These are phyloP conservation scores for Penicillium sp. DNA, from an alignment of 2,329 filamentous ascomycete species.

Conservation along the genomic window DNA sequence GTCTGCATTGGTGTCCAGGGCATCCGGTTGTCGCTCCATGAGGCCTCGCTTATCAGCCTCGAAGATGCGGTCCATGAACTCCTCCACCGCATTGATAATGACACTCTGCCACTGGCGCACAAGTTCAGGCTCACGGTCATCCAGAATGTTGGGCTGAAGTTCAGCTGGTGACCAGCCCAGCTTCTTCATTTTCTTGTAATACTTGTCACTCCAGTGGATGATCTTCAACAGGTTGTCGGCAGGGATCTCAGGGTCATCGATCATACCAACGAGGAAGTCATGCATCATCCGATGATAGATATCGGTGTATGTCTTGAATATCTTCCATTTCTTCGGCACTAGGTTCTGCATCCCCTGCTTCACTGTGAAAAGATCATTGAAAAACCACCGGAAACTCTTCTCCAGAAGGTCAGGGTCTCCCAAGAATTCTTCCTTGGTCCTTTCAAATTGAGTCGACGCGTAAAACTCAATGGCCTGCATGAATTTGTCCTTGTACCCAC, in stretches of 20 bases:
- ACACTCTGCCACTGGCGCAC: conserved; percentile 91
- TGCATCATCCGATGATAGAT: conserved; percentile 96
- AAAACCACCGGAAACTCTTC: conserved; percentile 91
- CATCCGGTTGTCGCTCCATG: conserved; percentile 70
- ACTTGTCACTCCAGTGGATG: conserved; percentile 91
- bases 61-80: conserved; percentile 96
- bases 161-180: conserved; percentile 75
- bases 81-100: conserved; percentile 91
- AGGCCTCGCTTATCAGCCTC: conserved; percentile 79
- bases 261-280: conserved; percentile 78
- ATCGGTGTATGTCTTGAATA: conserved; percentile 82
- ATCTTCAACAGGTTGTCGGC: conserved; percentile 87
- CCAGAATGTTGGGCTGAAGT: conserved; percentile 81
- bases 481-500: conserved; percentile 97
- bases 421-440: conserved; percentile 70
- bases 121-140: conserved; percentile 84
- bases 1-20: conserved; percentile 82
- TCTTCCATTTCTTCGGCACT: conserved; percentile 96
- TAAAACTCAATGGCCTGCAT: conserved; percentile 72
- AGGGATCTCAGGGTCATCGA: conserved; percentile 80
- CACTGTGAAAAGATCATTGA: conserved; percentile 94
- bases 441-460: conserved; percentile 71
- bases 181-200: conserved; percentile 93
- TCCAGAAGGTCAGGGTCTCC: conserved; percentile 79
- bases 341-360: conserved; percentile 87